phyloP scores from a whole-genome alignment of 2,329 filamentous ascomycete species.

The Basipetospora chlamydospora region DNA sequence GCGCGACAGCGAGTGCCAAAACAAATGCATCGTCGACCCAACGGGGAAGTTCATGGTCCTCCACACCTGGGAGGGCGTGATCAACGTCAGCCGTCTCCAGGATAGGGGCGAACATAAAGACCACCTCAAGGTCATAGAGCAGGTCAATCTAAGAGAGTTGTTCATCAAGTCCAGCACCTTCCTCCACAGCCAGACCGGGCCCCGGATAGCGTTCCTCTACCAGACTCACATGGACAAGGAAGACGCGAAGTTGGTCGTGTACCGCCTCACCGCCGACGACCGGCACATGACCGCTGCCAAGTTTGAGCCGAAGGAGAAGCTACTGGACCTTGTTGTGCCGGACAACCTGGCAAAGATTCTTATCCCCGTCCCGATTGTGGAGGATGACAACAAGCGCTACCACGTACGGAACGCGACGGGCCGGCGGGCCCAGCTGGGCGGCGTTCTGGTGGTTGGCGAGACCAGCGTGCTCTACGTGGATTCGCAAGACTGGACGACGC shows the following conservation, averaged over 20 bases:
- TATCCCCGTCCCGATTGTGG: constrained; percentile 43
- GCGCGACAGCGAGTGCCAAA: constrained; percentile 68
- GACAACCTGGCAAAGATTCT: constrained; percentile 44
- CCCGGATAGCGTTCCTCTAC: constrained; percentile 43
- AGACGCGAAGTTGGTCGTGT: constrained; percentile 42
- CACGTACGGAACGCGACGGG: constrained; percentile 39
- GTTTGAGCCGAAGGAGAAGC: constrained; percentile 43
- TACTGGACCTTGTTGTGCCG: constrained; percentile 35
- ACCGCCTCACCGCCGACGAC: constrained; percentile 44
- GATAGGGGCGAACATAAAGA: constrained; percentile 10
- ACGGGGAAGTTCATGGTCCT: constrained; percentile 46
- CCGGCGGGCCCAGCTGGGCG: constrained; percentile 41
- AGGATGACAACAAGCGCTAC: constrained; percentile 44
- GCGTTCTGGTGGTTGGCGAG: constrained; percentile 62
- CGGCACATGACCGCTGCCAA: constrained; percentile 35
- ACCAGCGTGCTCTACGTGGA: constrained; percentile 78
- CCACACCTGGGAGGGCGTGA: constrained; percentile 45
- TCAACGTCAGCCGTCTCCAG: constrained; percentile 39
- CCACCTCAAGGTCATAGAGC: constrained; percentile 24
- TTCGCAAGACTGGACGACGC: constrained; percentile 52
- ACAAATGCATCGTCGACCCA: constrained; percentile 73
- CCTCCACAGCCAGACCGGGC: constrained; percentile 41
- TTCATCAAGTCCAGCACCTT: constrained; percentile 45
- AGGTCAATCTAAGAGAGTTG: constrained; percentile 42
- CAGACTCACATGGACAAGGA: constrained; percentile 35